Evolutionary conservation across 148 eudicot genomes (phyloP).

Genomic region (Vaccinium macrocarpon): DNA sequence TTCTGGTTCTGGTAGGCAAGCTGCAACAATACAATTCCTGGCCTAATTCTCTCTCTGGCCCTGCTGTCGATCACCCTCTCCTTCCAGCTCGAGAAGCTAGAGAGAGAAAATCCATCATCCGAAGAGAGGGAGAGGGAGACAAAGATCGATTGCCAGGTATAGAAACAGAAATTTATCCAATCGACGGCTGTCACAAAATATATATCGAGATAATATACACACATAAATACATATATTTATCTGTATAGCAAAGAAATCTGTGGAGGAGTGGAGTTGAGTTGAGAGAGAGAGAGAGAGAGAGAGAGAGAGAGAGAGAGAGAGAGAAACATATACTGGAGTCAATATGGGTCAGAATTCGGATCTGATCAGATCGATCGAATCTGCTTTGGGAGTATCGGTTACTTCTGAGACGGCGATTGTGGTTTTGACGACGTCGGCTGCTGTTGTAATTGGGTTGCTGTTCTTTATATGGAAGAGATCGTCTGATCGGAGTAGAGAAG

Average conservation of each 20-base stretch:
- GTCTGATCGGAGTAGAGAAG: constrained; percentile 33
- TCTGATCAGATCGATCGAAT: constrained; percentile 42
- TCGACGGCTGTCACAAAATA: background rate
- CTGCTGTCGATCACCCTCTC: background rate
- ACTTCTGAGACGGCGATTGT: constrained; percentile 28
- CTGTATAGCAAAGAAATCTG: background rate
- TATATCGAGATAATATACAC: background rate
- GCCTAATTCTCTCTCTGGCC: background rate
- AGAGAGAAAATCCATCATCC: background rate
- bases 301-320: background rate
- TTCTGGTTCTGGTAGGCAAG: background rate
- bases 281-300: background rate
- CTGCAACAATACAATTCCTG: background rate
- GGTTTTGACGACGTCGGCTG: constrained; percentile 52
- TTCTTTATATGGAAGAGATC: constrained; percentile 56
- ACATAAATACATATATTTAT: background rate
- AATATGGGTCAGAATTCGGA: constrained; percentile 41
- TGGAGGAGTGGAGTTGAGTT: no score
- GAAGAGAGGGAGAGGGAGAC: background rate
- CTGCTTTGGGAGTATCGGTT: constrained; percentile 40
- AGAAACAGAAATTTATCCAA: background rate
- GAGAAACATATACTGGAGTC: background rate
- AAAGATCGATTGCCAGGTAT: background rate
- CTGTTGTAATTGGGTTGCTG: constrained; percentile 51
- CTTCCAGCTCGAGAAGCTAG: background rate